Percentiles rank a stretch among this genome's conserved stretches.
phyloP scores from a whole-genome alignment of 2,329 filamentous ascomycete genomes.

The Alternaria ventricosa region DNA sequence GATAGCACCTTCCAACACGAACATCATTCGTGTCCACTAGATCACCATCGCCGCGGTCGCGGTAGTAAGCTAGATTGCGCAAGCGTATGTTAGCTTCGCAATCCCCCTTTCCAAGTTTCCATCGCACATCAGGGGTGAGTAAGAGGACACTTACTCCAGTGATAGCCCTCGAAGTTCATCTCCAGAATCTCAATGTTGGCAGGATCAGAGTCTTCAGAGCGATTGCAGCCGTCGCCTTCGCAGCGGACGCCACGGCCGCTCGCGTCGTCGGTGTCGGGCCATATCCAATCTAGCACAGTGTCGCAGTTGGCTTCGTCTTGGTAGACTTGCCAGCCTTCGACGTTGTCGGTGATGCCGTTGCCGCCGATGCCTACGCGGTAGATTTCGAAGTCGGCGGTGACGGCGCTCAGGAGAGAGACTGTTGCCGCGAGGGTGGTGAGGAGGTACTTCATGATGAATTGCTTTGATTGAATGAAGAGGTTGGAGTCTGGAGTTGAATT shows the following conservation, averaged over 20 bases:
- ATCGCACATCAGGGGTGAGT: neutral
- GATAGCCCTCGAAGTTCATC: neutral
- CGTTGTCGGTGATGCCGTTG: neutral
- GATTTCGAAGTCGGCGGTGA: neutral
- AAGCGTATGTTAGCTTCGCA: neutral
- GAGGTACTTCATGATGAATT: neutral
- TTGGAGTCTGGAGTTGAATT: neutral
- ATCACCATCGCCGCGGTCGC: neutral
- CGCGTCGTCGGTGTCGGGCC: neutral
- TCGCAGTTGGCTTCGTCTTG: neutral
- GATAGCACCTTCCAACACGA: neutral
- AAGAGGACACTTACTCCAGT: neutral
- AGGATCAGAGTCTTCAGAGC: neutral
- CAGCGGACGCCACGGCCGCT: neutral
- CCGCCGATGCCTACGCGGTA: neutral
- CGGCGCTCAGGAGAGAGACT: neutral
- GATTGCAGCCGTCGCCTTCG: neutral
- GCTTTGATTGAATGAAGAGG: neutral
- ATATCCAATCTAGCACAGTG: neutral
- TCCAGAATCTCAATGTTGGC: neutral
- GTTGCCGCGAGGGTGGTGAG: neutral
- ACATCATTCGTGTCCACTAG: neutral
- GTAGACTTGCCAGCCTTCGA: neutral
- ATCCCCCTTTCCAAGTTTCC: neutral
- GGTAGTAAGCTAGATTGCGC: neutral